phyloP scores from a whole-genome alignment of 768 basidiomycete species.

The Clathrus columnatus region DNA sequence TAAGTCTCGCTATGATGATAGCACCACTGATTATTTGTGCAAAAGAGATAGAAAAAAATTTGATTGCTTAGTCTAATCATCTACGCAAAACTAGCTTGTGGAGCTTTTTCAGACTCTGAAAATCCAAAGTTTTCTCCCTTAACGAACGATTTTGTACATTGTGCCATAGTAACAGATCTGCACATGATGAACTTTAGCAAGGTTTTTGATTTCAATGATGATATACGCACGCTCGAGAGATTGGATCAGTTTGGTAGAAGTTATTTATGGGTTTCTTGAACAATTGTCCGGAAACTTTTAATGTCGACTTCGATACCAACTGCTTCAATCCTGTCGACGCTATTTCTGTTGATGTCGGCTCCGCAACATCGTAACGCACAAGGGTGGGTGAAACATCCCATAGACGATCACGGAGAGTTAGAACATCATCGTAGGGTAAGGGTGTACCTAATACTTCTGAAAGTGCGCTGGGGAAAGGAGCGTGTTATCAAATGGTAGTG shows the following conservation, averaged over 20 bases:
- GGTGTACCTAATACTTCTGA: conserved; percentile 78
- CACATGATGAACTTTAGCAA: not conserved
- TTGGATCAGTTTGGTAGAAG: conserved; percentile 95
- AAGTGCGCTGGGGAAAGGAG: conserved; percentile 51
- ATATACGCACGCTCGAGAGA: conserved; percentile 77
- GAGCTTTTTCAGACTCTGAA: conserved; percentile 36
- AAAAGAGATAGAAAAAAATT: not conserved
- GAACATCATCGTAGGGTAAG: conserved; percentile 83
- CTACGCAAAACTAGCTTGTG: conserved; percentile 38
- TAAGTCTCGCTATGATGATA: not conserved
- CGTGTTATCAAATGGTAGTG: not conserved
- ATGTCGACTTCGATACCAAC: conserved; percentile 36
- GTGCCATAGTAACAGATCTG: conserved; percentile 94
- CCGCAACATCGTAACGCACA: conserved; percentile 75
- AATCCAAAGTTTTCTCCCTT: conserved; percentile 61
- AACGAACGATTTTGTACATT: conserved; percentile 82
- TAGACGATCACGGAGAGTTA: conserved; percentile 80
- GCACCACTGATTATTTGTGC: not conserved
- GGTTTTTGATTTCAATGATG: conserved; percentile 8
- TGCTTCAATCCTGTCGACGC: conserved; percentile 60
- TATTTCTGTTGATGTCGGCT: conserved; percentile 66
- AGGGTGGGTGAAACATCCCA: conserved; percentile 94
- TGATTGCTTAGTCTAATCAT: not conserved
- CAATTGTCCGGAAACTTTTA: conserved; percentile 47
- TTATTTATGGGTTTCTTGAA: conserved; percentile 80